Evolutionary conservation across 2,329 filamentous ascomycete species (phyloP).

Genomic region (Beauveria bassiana): DNA sequence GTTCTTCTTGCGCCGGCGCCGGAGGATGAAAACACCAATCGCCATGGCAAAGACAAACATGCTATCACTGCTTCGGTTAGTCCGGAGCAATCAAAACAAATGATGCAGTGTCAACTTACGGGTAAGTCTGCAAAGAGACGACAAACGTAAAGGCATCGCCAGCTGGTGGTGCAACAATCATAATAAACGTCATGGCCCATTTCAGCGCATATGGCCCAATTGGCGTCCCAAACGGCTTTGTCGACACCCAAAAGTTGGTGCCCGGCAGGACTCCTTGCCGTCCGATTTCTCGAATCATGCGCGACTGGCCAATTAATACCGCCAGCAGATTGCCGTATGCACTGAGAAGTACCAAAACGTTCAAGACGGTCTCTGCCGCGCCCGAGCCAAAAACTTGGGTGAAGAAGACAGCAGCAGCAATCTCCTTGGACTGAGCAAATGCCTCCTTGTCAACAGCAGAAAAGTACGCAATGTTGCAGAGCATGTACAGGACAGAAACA

Average conservation of each 20-base stretch:
- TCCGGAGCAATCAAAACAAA: neutral
- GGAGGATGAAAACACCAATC: conserved; percentile 49
- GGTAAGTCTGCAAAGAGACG: conserved; percentile 52
- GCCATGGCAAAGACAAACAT: conserved; percentile 52
- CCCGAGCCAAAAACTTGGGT: conserved; percentile 45
- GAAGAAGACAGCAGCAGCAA: conserved; percentile 53
- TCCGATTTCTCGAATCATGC: conserved; percentile 53
- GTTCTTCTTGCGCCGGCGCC: conserved; percentile 43
- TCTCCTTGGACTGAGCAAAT: conserved; percentile 44
- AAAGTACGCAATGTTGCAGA: conserved; percentile 56
- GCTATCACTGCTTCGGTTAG: conserved; percentile 20
- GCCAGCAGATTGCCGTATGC: conserved; percentile 53
- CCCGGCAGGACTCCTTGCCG: conserved; percentile 54
- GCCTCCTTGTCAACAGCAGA: conserved; percentile 46
- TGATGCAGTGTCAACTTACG: conserved; percentile 20
- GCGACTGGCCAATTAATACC: conserved; percentile 45
- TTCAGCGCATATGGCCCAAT: conserved; percentile 51
- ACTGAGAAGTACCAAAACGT: conserved; percentile 48
- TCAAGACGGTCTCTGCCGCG: conserved; percentile 43
- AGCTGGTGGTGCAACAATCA: conserved; percentile 53
- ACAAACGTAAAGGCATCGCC: conserved; percentile 61
- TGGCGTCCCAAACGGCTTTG: conserved; percentile 55
- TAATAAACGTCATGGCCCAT: conserved; percentile 48
- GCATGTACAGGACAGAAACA: conserved; percentile 47
- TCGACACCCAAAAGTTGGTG: conserved; percentile 55